Conservation (phyloP, 2,329 filamentous ascomycete genomes). For the Huntiella moniliformis region DNA sequence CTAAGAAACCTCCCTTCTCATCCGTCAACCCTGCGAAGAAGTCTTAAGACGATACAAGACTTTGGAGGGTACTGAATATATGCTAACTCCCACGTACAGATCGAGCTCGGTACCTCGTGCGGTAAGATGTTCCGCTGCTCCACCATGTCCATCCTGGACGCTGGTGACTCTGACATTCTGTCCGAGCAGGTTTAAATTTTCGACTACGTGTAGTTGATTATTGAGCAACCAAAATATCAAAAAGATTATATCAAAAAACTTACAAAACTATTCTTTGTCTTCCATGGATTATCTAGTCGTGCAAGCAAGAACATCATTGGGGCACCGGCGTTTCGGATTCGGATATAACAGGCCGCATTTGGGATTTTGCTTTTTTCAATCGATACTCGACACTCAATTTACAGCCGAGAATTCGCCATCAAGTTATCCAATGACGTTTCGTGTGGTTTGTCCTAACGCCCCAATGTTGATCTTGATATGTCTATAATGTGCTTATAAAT, state of each 20-base stretch:
- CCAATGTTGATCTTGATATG: too few relatives aligned
- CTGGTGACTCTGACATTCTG: conserved; percentile 96
- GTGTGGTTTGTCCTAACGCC: too few relatives aligned
- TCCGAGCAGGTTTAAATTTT: conserved; percentile 36
- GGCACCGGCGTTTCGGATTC: conserved; percentile 7
- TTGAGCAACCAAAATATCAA: conserved; percentile 4
- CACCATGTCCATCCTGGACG: conserved; percentile 92
- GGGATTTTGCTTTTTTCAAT: conserved; percentile 5
- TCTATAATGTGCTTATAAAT: too few relatives aligned
- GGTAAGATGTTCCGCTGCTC: conserved; percentile 98
- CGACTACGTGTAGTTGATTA: conserved; percentile 6
- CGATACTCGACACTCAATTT: too few relatives aligned
- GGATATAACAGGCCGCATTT: conserved; percentile 2
- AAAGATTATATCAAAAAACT: conserved; percentile 3
- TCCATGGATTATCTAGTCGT: not conserved
- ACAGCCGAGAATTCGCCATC: too few relatives aligned
- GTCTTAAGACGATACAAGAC: conserved; percentile 40
- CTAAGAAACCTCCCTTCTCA: not conserved
- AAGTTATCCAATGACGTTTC: too few relatives aligned
- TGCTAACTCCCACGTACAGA: conserved; percentile 50
- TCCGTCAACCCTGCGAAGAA: conserved; percentile 69
- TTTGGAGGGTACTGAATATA: conserved; percentile 60
- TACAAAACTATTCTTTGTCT: conserved; percentile 2
- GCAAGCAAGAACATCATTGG: not conserved
- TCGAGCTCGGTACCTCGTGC: conserved; percentile 93